Base-by-base conservation (phyloP, 176 grass and related monocot species). In the Thinopyrum elongatum region DNA sequence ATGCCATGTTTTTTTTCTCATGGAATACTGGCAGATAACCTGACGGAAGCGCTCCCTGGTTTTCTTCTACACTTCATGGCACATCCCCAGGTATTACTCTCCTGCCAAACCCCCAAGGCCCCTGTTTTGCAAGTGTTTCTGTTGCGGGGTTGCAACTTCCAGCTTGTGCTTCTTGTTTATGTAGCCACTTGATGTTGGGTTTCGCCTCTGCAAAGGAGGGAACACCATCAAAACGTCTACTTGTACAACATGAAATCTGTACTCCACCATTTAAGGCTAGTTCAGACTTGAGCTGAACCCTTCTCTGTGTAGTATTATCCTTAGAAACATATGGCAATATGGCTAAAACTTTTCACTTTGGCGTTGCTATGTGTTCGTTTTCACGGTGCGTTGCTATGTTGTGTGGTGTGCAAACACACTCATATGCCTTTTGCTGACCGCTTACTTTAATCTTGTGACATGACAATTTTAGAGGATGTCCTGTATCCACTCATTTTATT, bases 31-130 rank as follows among this genome's bases (percentile, higher is more conserved):
- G 19, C 67, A 94, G 93, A 90, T 77, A 94, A 94, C 76, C 78
- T 94, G 44, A 92, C 93, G 25, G 87, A 94, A 77, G 87, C 90
- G 13, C 93, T 94, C 3, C n/a, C n/a, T n/a, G n/a, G n/a, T 34
- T 92, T 94, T 94, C 85, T 90, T 92, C 26, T 76, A 39, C 93
- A 94, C 81, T 90, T 94, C 74, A 72, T 92, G 1, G 93, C 87
- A 92, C 41, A 71, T 94, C 63, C 93, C 83, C 90, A 90, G 90
- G 93, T 91, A 87, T n/a, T n/a, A 2, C 34, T 2, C 34, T 35
- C 4, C n/a, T n/a, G n/a, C n/a, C 34, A 35, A 35, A 35, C 34
- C 34, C 34, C 34, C 10, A 2, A n/a, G n/a, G n/a, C n/a, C n/a
- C n/a, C 31, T 36, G 66, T 21, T 4, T 69, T 4, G 16, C 65